Conservation (phyloP, 1,139 yeast species). For the Taphrina communis region DNA sequence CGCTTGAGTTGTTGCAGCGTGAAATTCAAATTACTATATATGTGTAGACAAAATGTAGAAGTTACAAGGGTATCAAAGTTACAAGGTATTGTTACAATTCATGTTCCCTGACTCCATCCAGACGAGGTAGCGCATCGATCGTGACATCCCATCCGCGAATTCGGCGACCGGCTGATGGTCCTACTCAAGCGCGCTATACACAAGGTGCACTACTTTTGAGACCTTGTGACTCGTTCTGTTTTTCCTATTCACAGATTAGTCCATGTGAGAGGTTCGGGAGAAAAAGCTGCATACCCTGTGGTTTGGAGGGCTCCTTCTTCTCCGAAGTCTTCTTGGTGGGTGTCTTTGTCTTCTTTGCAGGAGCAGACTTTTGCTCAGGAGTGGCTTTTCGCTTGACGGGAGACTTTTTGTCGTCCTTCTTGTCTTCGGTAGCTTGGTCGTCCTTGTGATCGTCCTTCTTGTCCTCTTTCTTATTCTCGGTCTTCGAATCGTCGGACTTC, state of each 20-base stretch:
- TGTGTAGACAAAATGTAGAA: too few species aligned
- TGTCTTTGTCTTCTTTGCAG: constrained; percentile 31
- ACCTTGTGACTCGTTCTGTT: constrained; percentile 36
- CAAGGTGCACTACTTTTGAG: constrained; percentile 22
- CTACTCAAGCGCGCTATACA: too few species aligned
- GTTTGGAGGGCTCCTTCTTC: constrained; percentile 24
- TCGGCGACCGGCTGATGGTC: too few species aligned
- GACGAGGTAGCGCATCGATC: neutral
- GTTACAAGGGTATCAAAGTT: neutral
- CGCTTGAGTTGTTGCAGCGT: too few species aligned
- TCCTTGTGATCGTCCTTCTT: constrained; percentile 20
- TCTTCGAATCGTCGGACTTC: constrained; percentile 10
- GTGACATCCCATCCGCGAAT: neutral
- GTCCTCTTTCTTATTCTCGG: constrained; percentile 8
- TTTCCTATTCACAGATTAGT: constrained; percentile 13
- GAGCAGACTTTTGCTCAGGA: constrained; percentile 10
- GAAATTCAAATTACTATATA: too few species aligned
- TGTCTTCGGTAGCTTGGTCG: constrained; percentile 9
- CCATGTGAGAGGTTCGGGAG: neutral
- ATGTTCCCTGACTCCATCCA: constrained; percentile 2
- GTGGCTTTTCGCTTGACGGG: constrained; percentile 19
- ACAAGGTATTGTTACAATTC: constrained; percentile 19
- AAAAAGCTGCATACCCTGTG: neutral
- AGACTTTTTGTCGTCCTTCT: constrained; percentile 26
- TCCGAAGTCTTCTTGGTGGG: constrained; percentile 27